Evolutionary conservation across 1,139 yeast genomes (phyloP), one percentile per base, ranked within the genome.

Genomic region (Sugiyamaella grinbergsii): DNA sequence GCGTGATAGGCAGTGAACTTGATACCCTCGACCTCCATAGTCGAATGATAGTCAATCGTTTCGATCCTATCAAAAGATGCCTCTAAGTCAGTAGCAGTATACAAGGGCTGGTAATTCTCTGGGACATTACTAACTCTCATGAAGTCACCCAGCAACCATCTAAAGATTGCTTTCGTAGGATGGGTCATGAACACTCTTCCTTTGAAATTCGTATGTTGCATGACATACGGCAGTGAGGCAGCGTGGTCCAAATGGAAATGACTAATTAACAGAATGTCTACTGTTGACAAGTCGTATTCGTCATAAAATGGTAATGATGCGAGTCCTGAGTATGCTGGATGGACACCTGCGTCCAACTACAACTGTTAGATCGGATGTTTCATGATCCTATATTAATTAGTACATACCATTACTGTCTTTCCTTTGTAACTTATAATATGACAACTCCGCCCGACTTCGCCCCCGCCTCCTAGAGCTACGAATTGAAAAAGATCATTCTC

Each of bases 121-220:
- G 73, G 69, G n/a, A 64, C 75, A 1, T 78, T 69, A 13, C 96
- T 89, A 29, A 93, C 98, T 62, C 94, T 78, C 20, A 93, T 98
- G 63, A 91, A 94, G 74, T 93, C 99, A 55, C 91, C 85, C 53
- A 93, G 71, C 49, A 93, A 76, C 98, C 98, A 93, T 56, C 96
- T 78, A 66, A 91, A 93, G 54, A 93, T 93, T 31, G 98, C 98
- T 71, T 94, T 94, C 0, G 98, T 93, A 6, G 99, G 98, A 67
- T 93, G 98, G 22, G 98, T 93, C 99, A 93, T 93, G 67, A 91
- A 93, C 5, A 94, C 98, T 50, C 96, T 78, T 1, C 99, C 99
- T 62, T 81, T 83, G 74, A 93, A 93, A 60, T 80, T 87, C 0
- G 98, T 93, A 63, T 90, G 95, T 64, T 90, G 96, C 98, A 93